A percentile compares a stretch with the other conserved stretches of the same genome.
Evolutionary conservation across 1,284 basidiomycete species (phyloP).

Genomic region (Tausonia pullulans): DNA sequence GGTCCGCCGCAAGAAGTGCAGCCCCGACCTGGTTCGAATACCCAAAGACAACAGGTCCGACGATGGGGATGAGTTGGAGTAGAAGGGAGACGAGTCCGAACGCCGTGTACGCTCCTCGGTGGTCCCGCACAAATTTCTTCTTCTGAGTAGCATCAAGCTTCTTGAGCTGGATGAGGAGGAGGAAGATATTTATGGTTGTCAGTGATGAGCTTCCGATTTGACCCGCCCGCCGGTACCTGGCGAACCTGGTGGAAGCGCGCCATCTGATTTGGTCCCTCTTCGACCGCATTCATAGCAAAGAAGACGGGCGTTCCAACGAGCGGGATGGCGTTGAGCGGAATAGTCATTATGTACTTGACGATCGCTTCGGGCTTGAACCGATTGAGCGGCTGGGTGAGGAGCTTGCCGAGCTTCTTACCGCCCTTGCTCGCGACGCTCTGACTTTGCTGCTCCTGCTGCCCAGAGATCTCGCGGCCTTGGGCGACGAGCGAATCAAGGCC

Average conservation of each 20-base stretch:
- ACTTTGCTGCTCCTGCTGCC: slow-evolving; percentile 20
- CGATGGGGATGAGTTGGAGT: slow-evolving; percentile 52
- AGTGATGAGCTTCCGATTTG: too few species aligned
- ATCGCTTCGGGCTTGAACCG: slow-evolving; percentile 20
- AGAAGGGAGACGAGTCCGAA: slow-evolving; percentile 49
- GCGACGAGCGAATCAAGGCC: slow-evolving; percentile 34
- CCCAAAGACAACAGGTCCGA: slow-evolving; percentile 19
- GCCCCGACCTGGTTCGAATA: slow-evolving; percentile 46
- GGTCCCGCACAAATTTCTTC: slow-evolving; percentile 31
- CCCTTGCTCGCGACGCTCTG: slow-evolving; percentile 22
- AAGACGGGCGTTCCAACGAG: slow-evolving; percentile 47
- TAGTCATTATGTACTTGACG: slow-evolving; percentile 41
- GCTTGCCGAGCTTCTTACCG: slow-evolving; percentile 32
- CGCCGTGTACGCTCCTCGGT: slow-evolving; percentile 29
- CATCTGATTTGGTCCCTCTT: slow-evolving; percentile 24
- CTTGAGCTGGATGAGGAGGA: slow-evolving; percentile 41
- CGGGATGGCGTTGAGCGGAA: slow-evolving; percentile 48
- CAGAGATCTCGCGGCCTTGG: slow-evolving; percentile 30
- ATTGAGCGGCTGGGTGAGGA: slow-evolving; percentile 18
- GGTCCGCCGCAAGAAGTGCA: slow-evolving; percentile 56
- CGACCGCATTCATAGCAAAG: slow-evolving; percentile 22
- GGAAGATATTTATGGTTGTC: neutral
- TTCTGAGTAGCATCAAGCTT: slow-evolving; percentile 23
- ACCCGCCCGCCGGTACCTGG: too few species aligned
- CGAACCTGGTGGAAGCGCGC: neutral